Percentiles rank a stretch among this genome's conserved stretches.
phyloP scores from a whole-genome alignment of 129 eudicot species.

The Erigeron canadensis region DNA sequence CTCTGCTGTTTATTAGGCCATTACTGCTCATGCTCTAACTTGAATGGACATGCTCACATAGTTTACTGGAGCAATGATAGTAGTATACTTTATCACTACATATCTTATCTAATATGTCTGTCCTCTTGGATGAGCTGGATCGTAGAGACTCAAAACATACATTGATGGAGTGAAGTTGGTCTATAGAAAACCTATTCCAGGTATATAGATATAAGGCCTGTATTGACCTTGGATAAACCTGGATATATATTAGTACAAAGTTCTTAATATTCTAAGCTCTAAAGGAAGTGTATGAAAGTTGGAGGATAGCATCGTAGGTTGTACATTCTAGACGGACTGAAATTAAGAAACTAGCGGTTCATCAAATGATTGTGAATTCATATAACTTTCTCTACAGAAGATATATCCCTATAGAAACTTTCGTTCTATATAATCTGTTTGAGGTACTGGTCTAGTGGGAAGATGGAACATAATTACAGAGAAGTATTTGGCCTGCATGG shows the following conservation, averaged over 20 bases:
- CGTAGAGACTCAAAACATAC: slow-evolving; percentile 1
- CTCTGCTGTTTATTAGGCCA: neutral
- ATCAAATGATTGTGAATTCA: neutral
- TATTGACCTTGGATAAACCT: neutral
- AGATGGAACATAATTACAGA: slow-evolving; percentile 11
- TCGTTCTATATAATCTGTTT: neutral
- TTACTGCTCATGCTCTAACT: neutral
- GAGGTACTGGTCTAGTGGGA: slow-evolving; percentile 19
- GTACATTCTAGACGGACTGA: neutral
- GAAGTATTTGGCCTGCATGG: slow-evolving; percentile 16
- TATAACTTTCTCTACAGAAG: slow-evolving; percentile 11
- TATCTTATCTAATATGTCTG: slow-evolving; percentile 8
- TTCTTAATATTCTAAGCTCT: slow-evolving; percentile 6
- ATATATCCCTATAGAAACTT: slow-evolving; percentile 9
- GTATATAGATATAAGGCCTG: slow-evolving; percentile 3
- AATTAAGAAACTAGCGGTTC: slow-evolving; percentile 2
- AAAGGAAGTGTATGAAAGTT: slow-evolving; percentile 15
- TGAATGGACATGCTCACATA: slow-evolving; percentile 10
- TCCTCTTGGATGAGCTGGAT: slow-evolving; percentile 17
- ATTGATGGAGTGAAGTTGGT: slow-evolving; percentile 16
- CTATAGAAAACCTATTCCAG: neutral
- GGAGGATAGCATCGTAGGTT: slow-evolving; percentile 15
- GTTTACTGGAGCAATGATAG: slow-evolving; percentile 21
- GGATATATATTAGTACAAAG: slow-evolving; percentile 2
- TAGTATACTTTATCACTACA: slow-evolving; percentile 12